phyloP scores from a whole-genome alignment of 2,329 filamentous ascomycete genomes.

The Hypomyces perniciosus region DNA sequence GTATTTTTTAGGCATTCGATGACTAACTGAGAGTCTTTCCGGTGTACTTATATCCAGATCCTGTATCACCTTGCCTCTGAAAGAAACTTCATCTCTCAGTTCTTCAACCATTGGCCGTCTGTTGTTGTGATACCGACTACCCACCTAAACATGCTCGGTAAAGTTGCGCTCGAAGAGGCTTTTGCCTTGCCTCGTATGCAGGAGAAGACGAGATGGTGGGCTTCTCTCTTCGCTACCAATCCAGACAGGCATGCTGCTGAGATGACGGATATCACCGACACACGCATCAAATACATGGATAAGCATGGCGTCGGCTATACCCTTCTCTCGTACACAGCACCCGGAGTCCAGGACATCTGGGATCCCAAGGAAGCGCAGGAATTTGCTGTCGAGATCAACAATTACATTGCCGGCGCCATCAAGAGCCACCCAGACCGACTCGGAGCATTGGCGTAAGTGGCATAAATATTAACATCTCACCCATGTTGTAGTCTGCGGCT shows the following conservation, averaged over 20 bases:
- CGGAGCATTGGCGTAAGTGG: conserved; percentile 40
- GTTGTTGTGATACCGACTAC: not conserved
- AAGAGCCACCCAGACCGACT: conserved; percentile 34
- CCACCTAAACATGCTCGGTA: conserved; percentile 44
- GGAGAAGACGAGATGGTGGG: conserved; percentile 57
- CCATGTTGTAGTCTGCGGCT: not conserved
- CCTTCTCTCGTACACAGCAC: conserved; percentile 43
- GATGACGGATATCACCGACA: conserved; percentile 38
- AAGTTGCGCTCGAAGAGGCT: conserved; percentile 57
- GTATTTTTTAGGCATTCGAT: not conserved
- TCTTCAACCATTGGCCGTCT: not conserved
- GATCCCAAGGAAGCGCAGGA: conserved; percentile 36
- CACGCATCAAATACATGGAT: conserved; percentile 38
- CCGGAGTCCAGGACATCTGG: conserved; percentile 41
- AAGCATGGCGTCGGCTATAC: conserved; percentile 43
- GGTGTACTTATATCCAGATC: not conserved
- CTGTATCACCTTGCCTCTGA: not conserved
- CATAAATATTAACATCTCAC: not conserved
- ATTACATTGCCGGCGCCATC: conserved; percentile 34
- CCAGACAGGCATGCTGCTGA: conserved; percentile 52
- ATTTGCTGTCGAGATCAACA: conserved; percentile 37
- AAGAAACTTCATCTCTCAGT: not conserved
- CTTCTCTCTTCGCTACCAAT: conserved; percentile 52
- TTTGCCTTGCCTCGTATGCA: conserved; percentile 54
- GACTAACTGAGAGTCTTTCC: not conserved